phyloP scores from a whole-genome alignment of 2,329 filamentous ascomycete genomes.

The Phyllosticta ampelicida region DNA sequence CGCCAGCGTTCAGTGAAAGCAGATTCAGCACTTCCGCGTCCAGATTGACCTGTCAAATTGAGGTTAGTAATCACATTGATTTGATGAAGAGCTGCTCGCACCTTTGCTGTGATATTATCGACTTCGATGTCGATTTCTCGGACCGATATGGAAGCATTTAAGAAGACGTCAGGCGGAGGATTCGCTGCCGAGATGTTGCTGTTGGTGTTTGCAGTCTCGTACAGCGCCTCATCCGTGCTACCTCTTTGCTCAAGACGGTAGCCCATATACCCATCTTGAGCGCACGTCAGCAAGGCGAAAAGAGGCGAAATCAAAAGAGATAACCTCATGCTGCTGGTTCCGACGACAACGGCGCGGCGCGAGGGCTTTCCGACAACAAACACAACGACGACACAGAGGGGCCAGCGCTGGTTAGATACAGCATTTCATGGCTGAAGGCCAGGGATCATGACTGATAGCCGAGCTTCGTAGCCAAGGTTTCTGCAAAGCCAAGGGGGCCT shows the following conservation, averaged over 20 bases:
- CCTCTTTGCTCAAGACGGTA: conserved; percentile 44
- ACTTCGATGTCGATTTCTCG: conserved; percentile 50
- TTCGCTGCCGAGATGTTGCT: conserved; percentile 32
- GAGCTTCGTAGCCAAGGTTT: not conserved
- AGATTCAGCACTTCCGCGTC: conserved; percentile 49
- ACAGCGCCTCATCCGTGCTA: conserved; percentile 41
- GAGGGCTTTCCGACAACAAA: not conserved
- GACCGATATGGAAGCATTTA: conserved; percentile 49
- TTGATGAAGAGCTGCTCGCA: not conserved
- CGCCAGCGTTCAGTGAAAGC: conserved; percentile 50
- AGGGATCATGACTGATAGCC: not conserved
- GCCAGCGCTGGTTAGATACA: not conserved
- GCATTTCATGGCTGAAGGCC: not conserved
- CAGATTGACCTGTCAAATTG: conserved; percentile 39
- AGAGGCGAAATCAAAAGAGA: conserved; percentile 13
- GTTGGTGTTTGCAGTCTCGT: conserved; percentile 43
- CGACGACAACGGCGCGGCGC: not conserved
- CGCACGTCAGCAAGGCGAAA: conserved; percentile 17
- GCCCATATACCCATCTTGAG: conserved; percentile 41
- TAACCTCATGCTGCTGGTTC: conserved; percentile 14
- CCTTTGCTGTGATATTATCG: conserved; percentile 48
- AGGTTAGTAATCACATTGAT: not conserved
- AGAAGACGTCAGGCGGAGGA: conserved; percentile 46
- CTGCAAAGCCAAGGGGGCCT: not conserved
- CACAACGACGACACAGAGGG: not conserved